These are phyloP conservation scores for Ambrosia trifida DNA, from an alignment of 129 eudicot species.

Conservation along the genomic window DNA sequence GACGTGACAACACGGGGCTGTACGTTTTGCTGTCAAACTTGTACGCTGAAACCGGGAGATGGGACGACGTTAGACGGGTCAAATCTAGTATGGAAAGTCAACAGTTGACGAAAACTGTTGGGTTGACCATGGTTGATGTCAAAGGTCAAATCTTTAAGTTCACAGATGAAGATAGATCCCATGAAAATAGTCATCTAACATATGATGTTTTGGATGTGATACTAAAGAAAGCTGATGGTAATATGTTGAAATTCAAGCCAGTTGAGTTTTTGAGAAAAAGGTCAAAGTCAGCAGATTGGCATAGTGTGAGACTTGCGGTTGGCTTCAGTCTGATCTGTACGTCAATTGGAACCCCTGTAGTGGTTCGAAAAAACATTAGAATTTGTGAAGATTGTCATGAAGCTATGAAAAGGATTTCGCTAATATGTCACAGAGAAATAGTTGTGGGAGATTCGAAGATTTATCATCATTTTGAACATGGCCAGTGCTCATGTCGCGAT, in stretches of 20 bases:
- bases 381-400: conserved; percentile 73
- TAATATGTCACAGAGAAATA: conserved; percentile 52
- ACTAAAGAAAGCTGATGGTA: conserved; percentile 27
- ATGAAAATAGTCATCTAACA: conserved; percentile 30
- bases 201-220: conserved; percentile 57
- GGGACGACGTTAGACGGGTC: conserved; percentile 64
- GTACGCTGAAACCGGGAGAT: conserved; percentile 70
- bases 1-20: conserved; percentile 65
- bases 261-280: conserved; percentile 36
- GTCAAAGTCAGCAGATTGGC: conserved; percentile 48
- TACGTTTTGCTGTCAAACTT: conserved; percentile 59
- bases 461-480: conserved; percentile 67
- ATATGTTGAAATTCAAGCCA: conserved; percentile 48
- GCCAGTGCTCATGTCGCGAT: conserved; percentile 69
- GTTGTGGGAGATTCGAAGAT: conserved; percentile 83
- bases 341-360: conserved; percentile 46
- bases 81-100: conserved; percentile 48
- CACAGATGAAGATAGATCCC: conserved; percentile 49
- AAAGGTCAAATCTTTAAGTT: conserved; percentile 53
- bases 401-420: conserved; percentile 60
- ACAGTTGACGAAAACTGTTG: conserved; percentile 46
- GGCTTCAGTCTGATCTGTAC: conserved; percentile 58
- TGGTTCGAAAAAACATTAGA: conserved; percentile 61
- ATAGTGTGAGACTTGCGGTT: conserved; percentile 71
- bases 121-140: conserved; percentile 43